Base-by-base conservation (phyloP, 2,329 filamentous ascomycete species). In the Sporothrix inflata region DNA sequence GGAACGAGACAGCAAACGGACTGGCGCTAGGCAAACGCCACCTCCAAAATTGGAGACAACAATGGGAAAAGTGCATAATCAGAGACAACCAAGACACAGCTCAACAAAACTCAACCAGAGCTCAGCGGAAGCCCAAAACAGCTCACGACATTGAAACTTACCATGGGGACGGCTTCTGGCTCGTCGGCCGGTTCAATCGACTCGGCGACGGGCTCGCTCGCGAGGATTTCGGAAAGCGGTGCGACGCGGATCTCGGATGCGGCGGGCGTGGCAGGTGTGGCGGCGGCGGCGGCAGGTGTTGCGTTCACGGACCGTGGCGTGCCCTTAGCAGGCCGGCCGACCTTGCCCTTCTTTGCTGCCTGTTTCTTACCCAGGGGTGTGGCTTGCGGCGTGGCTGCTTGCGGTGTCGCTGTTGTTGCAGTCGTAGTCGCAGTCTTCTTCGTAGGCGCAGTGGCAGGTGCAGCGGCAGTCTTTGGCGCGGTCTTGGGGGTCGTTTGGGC, bases 251-350 rank as follows among this genome's bases (percentile, higher is more conserved):
- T 38, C 47, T 38, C 45, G 19, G 24, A 7, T 34, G 60, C 21
- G 1, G 24, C 60, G 3, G 38, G 60, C 11, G 57, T 61, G 12
- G 30, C 19, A 12, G 57, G 9, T 3, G 60, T 45, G 8, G n/a
- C 57, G 19, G 47, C 47, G 6, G 19, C 47, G 5, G 60, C 16
- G 16, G 60, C 60, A 65, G 60, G 60, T 21, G 60, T 65, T 27
- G 60, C 14, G 38, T 65, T 65, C 38, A 42, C 42, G 40, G 60
- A 27, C n/a, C 42, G 66, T 14, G 66, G 16, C 4, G 66, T 38
- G 11, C 47, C 66, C 42, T 70, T 70, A 11, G 71, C 11, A 16
- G 67, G 67, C 30, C 67, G 42, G 38, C 67, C 71, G 16, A 38
- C 14, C 7, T 51, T 51, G 45, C 27, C 65, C 24, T 34, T 49